Percentiles rank a stretch among this genome's conserved stretches.
Conservation (phyloP, 1,284 basidiomycete species). For the Ceratobasidium theobromae region DNA sequence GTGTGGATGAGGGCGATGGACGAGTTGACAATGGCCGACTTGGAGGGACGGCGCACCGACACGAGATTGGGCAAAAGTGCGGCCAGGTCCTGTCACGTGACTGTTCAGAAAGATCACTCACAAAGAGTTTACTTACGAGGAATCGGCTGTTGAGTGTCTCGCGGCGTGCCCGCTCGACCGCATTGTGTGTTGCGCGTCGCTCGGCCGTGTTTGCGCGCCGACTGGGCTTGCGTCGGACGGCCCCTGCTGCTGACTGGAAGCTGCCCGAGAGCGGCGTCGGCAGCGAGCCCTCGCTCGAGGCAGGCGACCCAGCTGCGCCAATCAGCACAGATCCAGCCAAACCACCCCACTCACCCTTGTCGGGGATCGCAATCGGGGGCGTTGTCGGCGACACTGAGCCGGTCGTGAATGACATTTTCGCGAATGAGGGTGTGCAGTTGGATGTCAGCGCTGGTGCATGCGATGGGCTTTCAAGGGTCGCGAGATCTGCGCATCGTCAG, state of each 20-base stretch:
- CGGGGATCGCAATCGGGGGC: conserved; percentile 53
- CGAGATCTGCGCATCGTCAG: conserved; percentile 64
- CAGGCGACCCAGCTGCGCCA: conserved; percentile 27
- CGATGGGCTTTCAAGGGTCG: conserved; percentile 94
- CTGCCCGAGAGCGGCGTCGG: conserved; percentile 28
- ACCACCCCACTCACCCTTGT: conserved; percentile 38
- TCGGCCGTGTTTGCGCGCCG: conserved; percentile 90
- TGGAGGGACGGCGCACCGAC: conserved; percentile 86
- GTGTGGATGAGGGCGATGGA: conserved; percentile 82
- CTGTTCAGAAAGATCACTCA: conserved; percentile 25
- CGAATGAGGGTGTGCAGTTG: conserved; percentile 40
- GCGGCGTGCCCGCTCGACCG: conserved; percentile 86
- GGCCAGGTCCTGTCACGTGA: conserved; percentile 69
- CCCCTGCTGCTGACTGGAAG: conserved; percentile 40
- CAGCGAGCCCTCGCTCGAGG: conserved; percentile 41
- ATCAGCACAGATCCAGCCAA: conserved; percentile 18
- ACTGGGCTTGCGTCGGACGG: conserved; percentile 71
- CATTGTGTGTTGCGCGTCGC: conserved; percentile 91
- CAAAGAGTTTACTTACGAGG: conserved; percentile 60
- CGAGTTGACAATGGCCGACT: conserved; percentile 92
- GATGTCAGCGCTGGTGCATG: conserved; percentile 48
- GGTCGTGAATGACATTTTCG: conserved; percentile 22
- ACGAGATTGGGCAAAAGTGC: conserved; percentile 85
- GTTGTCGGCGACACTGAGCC: conserved; percentile 32
- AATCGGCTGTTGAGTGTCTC: conserved; percentile 91